Evolutionary conservation across 768 basidiomycete species (phyloP), one percentile per base, ranked within the genome.

Genomic region (Pholiota microspora): DNA sequence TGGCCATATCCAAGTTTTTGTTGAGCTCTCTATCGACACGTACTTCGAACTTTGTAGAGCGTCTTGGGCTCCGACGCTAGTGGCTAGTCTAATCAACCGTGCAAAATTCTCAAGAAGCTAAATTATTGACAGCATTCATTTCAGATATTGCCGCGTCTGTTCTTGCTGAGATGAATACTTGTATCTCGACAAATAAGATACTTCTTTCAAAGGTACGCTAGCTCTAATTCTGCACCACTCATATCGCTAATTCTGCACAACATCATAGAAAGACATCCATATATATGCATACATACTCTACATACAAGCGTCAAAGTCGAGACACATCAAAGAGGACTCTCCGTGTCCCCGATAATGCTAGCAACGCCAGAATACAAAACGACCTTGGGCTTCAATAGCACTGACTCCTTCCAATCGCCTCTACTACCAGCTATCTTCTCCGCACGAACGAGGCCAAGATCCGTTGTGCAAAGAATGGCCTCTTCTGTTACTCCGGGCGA

Each of bases 351-450:
- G 52, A 59, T 62, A 34, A 69, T 60, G 31, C 67, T 71, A 34
- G 71, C 67, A 44, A 78, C 60, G 2, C 71, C 72, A 7, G 77
- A 77, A 42, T 66, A 75, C 7, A 85, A 67, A 1, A 81, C 74
- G n/a, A 86, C 78, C 51, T 76, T 81, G 3, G 84, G 81, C 65
- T 76, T 81, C 55, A 82, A 62, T 51, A 86, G 66, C 0, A 79
- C 71, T 2, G 67, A 66, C 18, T 73, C 76, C 34, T 78, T 73
- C 81, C 77, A 83, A 34, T 77, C 74, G n/a, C 73, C 75, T 3
- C 60, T 60, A 29, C 69, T 69, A 9, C 73, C 77, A n/a, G 71
- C 62, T 15, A 68, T 58, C 61, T 71, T 75, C 54, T 71, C 74
- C 9, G 71, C 70, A 27, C 73, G 67, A 6, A 70, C 70, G 29